Conservation (phyloP, 1,284 basidiomycete genomes). For the Schizophyllum commune region DNA sequence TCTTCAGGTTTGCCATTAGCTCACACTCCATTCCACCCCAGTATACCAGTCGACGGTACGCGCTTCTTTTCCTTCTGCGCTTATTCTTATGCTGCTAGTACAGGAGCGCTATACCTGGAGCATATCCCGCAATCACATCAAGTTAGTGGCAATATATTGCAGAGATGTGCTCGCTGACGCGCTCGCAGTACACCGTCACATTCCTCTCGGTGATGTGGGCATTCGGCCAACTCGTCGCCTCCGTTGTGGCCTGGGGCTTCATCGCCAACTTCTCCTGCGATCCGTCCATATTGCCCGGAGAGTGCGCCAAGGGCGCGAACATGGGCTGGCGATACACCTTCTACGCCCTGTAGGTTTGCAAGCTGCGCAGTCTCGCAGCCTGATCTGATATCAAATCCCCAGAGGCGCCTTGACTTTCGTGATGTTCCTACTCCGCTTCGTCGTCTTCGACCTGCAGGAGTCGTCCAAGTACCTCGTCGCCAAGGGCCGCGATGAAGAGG, state of each 20-base stretch:
- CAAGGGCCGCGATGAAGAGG: conserved; percentile 49
- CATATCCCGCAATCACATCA: conserved; percentile 45
- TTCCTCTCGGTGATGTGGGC: conserved; percentile 64
- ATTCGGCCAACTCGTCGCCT: conserved; percentile 51
- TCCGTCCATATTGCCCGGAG: conserved; percentile 19
- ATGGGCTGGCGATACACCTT: conserved; percentile 55
- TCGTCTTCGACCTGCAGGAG: conserved; percentile 46
- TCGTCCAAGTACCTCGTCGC: conserved; percentile 55
- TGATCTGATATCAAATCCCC: background rate
- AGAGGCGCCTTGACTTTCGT: conserved; percentile 40
- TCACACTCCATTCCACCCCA: no score
- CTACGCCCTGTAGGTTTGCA: conserved; percentile 26
- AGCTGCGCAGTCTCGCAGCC: no score
- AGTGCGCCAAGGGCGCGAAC: conserved; percentile 39
- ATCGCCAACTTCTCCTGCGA: conserved; percentile 43
- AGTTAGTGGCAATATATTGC: conserved; percentile 15
- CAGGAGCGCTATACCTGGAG: conserved; percentile 49
- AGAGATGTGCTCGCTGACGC: no score
- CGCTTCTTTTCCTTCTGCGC: no score
- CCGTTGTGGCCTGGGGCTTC: conserved; percentile 42
- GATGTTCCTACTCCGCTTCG: conserved; percentile 36
- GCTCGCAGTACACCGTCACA: conserved; percentile 47
- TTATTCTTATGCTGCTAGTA: background rate
- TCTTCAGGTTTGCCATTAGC: no score
- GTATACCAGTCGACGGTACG: no score